Evolutionary conservation across 2,329 filamentous ascomycete genomes (phyloP).

Genomic region (Tolypocladium tropicale): DNA sequence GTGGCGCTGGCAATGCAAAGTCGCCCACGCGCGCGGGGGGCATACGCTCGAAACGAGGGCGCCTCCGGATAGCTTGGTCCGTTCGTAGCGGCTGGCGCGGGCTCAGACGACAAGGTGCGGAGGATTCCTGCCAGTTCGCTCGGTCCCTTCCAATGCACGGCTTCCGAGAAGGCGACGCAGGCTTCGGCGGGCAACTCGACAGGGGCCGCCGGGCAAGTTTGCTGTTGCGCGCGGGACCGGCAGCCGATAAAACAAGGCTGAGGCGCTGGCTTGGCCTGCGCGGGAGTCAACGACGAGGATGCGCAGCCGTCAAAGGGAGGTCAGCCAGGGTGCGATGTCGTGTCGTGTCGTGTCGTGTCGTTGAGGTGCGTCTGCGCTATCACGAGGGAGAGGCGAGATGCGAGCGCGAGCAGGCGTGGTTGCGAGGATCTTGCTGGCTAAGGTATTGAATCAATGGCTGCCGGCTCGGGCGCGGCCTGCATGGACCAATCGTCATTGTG

Average conservation of each 20-base stretch:
- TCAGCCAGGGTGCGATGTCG: not conserved
- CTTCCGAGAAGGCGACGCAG: not conserved
- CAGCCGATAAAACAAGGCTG: not conserved
- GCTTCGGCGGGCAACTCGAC: not conserved
- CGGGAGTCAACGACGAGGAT: not conserved
- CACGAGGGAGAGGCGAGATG: not conserved
- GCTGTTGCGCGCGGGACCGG: not conserved
- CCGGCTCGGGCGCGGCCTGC: not conserved
- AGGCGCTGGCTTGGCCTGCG: not conserved
- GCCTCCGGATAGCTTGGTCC: no score
- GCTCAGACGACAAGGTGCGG: no score
- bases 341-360: not conserved
- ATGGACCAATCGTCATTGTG: constrained; percentile 5
- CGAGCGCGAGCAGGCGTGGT: not conserved
- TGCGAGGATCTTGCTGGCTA: not conserved
- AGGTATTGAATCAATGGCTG: not conserved
- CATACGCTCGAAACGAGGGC: not conserved
- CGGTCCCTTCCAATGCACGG: not conserved
- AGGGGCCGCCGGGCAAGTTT: not conserved
- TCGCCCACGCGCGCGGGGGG: not conserved
- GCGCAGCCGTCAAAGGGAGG: not conserved
- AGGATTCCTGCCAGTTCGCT: not conserved
- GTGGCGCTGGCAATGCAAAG: not conserved
- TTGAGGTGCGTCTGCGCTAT: not conserved
- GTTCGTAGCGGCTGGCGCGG: no score